Evolutionary conservation across 2,329 filamentous ascomycete species (phyloP), one percentile per base, ranked within the genome.

Genomic region (Lasiodiplodia hormozganensis): DNA sequence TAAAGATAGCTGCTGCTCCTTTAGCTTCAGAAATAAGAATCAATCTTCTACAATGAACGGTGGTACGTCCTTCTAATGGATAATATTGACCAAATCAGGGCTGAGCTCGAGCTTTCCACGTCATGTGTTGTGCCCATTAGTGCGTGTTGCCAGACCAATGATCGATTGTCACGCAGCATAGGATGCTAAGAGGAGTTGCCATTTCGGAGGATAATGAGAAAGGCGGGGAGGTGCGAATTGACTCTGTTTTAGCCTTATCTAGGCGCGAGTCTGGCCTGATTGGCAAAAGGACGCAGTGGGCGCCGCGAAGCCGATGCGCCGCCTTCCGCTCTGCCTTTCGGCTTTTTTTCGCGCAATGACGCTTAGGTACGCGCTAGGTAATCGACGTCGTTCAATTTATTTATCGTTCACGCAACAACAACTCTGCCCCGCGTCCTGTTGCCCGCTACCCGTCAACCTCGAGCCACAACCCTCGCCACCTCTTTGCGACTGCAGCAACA

Each of bases 271-370:
- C 58, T 36, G 21, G 25, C 1, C 10, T 8, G 21, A 40, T 47
- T 36, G 38, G 3, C 18, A 25, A 18, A 16, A 21, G 21, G 31
- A 28, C 58, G 60, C 47, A 64, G 38, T 40, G 60, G 60, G 40
- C 60, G 60, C 60, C 47, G 25, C 43, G 60, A 62, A 49, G 60
- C 47, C 60, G 31, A 49, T 36, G 58, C 58, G 31, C 31, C 31
- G 31, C 31, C 31, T 34, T 34, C 31, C 31, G 31, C 31, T 34
- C 31, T 34, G 31, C 31, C 31, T 34, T 10, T 34, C 8, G 31
- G 31, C 31, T 34, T 18, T 40, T 62, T 62, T 62, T 21, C 25
- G 25, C 58, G 14, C 60, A 43, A 64, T 64, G 60, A 64, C 60
- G 60, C 28, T 52, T 21, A 34, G 31, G 31, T 54, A 18, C 54